Evolutionary conservation across 768 basidiomycete genomes (phyloP), one percentile per base, ranked within the genome.

Genomic region (Gloeopeniophorella convolvens): DNA sequence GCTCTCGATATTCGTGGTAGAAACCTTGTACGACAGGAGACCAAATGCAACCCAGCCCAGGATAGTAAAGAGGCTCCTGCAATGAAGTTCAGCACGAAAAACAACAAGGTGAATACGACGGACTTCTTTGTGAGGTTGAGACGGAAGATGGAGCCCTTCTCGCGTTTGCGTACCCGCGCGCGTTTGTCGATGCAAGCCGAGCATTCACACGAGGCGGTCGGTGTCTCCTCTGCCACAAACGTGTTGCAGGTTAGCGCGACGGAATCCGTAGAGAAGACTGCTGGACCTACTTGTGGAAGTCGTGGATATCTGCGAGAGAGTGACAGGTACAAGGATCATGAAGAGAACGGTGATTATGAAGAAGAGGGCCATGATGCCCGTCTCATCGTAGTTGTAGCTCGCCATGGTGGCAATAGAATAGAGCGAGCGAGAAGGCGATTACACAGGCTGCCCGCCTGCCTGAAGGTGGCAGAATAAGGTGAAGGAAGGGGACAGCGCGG

Each of bases 341-440:
- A 83, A 80, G 57, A 97, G 82, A 65, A 96, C 83, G 7, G 92
- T 90, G 48, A 98, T 80, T 53, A 92, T 68, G 68, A 97, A 97
- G 71, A 93, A 97, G 31, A 82, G 77, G 61, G 88, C 87, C 85
- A 91, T 85, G 56, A 80, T 81, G 57, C 89, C 89, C 40, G 77
- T 76, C 72, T 90, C 88, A 67, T 91, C 89, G 65, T 91, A 91
- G 68, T 82, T 75, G 70, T 90, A 89, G 58, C 83, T 79, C 58
- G 84, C 85, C 87, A 89, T 85, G 39, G 59, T 56, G 59, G 62
- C 24, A 20, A 31, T 33, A 47, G 36, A 40, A 34, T 40, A 56
- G 16, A n/a, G 41, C 31, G 33, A 34, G 35, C 20, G 18, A 34
- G 28, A 12, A 16, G 20, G 28, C 21, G 30, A 34, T 1, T 41